Evolutionary conservation across 345 rosid genomes (phyloP), one percentile per base, ranked within the genome.

Genomic region (Gossypium australe): DNA sequence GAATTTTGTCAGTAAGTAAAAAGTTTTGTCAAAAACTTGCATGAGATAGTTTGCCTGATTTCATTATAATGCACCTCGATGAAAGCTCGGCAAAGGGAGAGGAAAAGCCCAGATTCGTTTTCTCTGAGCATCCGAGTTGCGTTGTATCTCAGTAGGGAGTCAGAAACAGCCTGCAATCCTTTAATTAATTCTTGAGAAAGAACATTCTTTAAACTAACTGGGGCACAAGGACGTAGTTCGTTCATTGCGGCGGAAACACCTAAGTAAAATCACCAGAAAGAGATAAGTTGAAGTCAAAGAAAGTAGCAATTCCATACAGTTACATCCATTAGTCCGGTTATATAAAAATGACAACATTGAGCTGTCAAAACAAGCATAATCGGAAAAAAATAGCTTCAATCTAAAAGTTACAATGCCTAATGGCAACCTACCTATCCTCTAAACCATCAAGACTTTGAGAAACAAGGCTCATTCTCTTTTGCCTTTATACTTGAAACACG

Each of bases 171-270:
- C 72, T 85, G 89, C 82, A 95, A 83, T 71, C 97, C 98, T 85
- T 84, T 90, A 44, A 90, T 85, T 78, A 93, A 72, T 80, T 95
- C 93, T 78, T 84, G 88, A 77, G 93, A 94, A 74, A 93, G 86
- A 60, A 88, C 83, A 72, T 80, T 80, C 83, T 93, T 91, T 82
- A 91, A 87, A 82, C 93, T 93, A 81, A 88, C 44, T 0, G 99
- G 93, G 69, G 97, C 98, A 85, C 98, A 93, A 8, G 92, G 97
- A 27, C 98, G 97, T 56, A 95, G 79, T 78, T 95, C 99, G 20
- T 93, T 93, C 87, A 93, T 89, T 74, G 98, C 98, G 44, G 87
- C 93, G 73, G 99, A 91, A 55, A 95, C 92, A 82, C 98, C 99
- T 93, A 78, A 60, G 16, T 60, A 25, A 49, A 75, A 65, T 61